Evolutionary conservation across 345 rosid genomes (phyloP), one percentile per base, ranked within the genome.

Genomic region (Salix koriyanagi): DNA sequence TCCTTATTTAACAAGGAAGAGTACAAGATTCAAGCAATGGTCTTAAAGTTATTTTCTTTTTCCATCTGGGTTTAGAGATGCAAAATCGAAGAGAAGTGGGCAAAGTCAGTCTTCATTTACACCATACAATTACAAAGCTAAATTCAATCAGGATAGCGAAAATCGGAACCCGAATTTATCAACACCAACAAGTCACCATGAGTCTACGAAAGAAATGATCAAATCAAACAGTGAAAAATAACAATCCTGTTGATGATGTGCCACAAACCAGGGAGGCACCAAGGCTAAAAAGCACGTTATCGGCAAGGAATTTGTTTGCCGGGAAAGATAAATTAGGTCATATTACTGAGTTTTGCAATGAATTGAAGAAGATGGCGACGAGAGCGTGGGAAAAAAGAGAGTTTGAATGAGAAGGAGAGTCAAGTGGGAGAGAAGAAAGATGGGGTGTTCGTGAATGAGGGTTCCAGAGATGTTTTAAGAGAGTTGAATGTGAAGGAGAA

Each of bases 291-390:
- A 86, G 86, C 84, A 93, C 92, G 9, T 79, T 89, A 23, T 96
- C 99, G 18, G 92, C 97, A 0, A 89, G 91, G 80, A 93, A 93
- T 76, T 84, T 96, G 77, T 93, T 93, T 52, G 91, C 88, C 0
- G 96, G 98, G n/a, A 90, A 81, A 78, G 96, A 92, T 73, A 88
- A 93, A 77, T 76, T 96, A 2, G 81, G 81, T 10, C 99, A 93
- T 75, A 90, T 96, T 72, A 84, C 91, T 1, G 98, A 93, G 48
- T 93, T 96, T 60, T 94, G 97, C 83, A 86, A 83, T 50, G 97
- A 91, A 75, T 67, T 93, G 81, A 92, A 92, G 97, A 92, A 88
- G 79, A 72, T 96, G 80, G 93, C 98, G 0, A 84, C 84, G 9
- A 87, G 92, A 72, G 85, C 86, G 4, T 91, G 84, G 81, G 97